A percentile compares a stretch with the other conserved stretches of the same genome.
phyloP scores from a whole-genome alignment of 2,329 filamentous ascomycete species.

The Zymoseptoria passerinii region DNA sequence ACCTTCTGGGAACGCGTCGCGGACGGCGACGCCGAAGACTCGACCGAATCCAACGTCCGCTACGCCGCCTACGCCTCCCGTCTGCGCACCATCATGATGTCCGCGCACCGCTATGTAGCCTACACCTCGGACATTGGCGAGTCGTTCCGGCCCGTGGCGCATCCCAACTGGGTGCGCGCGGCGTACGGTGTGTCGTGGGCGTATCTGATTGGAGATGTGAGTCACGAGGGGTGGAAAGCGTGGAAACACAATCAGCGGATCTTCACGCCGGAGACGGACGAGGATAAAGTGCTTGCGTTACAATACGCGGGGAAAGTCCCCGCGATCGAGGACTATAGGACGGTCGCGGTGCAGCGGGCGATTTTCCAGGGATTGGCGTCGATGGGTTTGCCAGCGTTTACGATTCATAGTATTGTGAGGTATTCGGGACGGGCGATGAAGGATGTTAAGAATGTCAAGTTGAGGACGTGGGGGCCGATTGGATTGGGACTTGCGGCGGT shows the following conservation, averaged over 20 bases:
- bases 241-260: conserved; percentile 77
- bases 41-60: conserved; percentile 75
- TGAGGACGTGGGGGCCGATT: conserved; percentile 85
- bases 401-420: conserved; percentile 83
- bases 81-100: conserved; percentile 58
- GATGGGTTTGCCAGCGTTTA: conserved; percentile 91
- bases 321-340: conserved; percentile 79
- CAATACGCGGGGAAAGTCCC: conserved; percentile 39
- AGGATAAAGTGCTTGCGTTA: conserved; percentile 27
- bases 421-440: conserved; percentile 86
- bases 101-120: conserved; percentile 89
- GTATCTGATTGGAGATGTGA: conserved; percentile 84
- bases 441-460: conserved; percentile 61
- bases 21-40: conserved; percentile 65
- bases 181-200: conserved; percentile 91
- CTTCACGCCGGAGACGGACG: conserved; percentile 54
- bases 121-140: conserved; percentile 95
- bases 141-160: conserved; percentile 86
- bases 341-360: conserved; percentile 82
- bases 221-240: conserved; percentile 89
- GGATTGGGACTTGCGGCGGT: conserved; percentile 62
- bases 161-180: conserved; percentile 68
- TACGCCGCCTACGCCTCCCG: conserved; percentile 90
- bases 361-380: conserved; percentile 85
- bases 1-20: conserved; percentile 52